phyloP scores from a whole-genome alignment of 2,329 filamentous ascomycete species.

The Sarocladiaceae sp. region DNA sequence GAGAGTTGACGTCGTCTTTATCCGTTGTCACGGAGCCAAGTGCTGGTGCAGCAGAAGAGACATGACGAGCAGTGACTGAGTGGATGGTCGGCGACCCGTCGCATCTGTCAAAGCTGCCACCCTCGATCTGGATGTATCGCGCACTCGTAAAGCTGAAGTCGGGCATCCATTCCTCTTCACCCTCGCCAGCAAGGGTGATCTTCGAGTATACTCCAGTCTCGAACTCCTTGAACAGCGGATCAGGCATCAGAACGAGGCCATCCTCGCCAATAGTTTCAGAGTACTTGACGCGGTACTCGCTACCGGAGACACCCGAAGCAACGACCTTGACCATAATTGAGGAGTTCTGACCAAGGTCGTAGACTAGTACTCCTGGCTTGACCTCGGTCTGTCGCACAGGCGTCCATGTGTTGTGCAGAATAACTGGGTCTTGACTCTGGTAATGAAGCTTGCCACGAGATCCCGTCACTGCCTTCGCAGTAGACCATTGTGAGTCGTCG shows the following conservation, averaged over 20 bases:
- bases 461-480: slow-evolving; percentile 32
- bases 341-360: slow-evolving; percentile 20
- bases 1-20: slow-evolving; percentile 34
- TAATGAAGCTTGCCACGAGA: slow-evolving; percentile 33
- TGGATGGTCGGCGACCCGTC: slow-evolving; percentile 27
- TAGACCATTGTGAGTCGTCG: slow-evolving; percentile 22
- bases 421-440: slow-evolving; percentile 34
- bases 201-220: slow-evolving; percentile 32
- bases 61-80: slow-evolving; percentile 30
- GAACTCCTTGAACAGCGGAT: slow-evolving; percentile 31
- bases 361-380: slow-evolving; percentile 16
- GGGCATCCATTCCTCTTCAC: slow-evolving; percentile 29
- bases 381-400: slow-evolving; percentile 18
- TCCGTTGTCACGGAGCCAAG: slow-evolving; percentile 34
- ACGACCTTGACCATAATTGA: slow-evolving; percentile 20
- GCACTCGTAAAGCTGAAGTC: slow-evolving; percentile 39
- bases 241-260: slow-evolving; percentile 32
- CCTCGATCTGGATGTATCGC: slow-evolving; percentile 36
- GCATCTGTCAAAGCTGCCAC: slow-evolving; percentile 22
- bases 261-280: slow-evolving; percentile 21
- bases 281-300: slow-evolving; percentile 17
- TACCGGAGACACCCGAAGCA: slow-evolving; percentile 15
- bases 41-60: slow-evolving; percentile 31
- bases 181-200: slow-evolving; percentile 26
- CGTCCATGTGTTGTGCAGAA: slow-evolving; percentile 29